These are phyloP conservation scores for Pharus latifolius DNA, from an alignment of 176 grass and related monocot genomes.

Conservation along the genomic window DNA sequence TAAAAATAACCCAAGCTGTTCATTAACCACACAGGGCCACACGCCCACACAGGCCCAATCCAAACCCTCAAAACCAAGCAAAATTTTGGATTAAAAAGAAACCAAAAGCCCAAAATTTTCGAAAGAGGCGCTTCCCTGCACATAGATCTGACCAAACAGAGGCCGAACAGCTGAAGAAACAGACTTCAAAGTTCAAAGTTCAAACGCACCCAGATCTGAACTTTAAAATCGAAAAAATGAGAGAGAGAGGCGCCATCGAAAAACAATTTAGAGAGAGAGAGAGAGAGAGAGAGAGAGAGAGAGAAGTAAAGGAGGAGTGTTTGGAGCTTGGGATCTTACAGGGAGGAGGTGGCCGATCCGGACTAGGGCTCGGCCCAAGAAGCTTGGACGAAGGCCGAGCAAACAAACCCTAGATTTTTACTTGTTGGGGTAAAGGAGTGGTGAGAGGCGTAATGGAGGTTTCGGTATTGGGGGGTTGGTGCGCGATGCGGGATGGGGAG, in stretches of 20 bases:
- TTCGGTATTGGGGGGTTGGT: neutral
- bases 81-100: neutral
- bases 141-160: neutral
- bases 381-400: neutral
- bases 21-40: neutral
- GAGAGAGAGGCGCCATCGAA: neutral
- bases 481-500: neutral
- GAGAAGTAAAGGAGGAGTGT: neutral
- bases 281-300: neutral
- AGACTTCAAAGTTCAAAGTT: too few relatives aligned
- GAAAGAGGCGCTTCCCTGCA: neutral
- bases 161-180: too few relatives aligned
- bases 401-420: neutral
- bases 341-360: neutral
- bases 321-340: conserved; percentile 1
- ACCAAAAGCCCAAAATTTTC: neutral
- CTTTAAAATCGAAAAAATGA: neutral
- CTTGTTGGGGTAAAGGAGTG: neutral
- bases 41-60: neutral
- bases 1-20: neutral
- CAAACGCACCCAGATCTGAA: neutral
- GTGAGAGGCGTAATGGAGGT: neutral
- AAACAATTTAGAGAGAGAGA: neutral
- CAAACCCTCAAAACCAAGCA: neutral
- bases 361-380: conserved; percentile 24